A percentile compares a stretch with the other conserved stretches of the same genome.
Evolutionary conservation across 371 early-diverging fungal species (phyloP).

Genomic region (Basidiobolus meristosporus): DNA sequence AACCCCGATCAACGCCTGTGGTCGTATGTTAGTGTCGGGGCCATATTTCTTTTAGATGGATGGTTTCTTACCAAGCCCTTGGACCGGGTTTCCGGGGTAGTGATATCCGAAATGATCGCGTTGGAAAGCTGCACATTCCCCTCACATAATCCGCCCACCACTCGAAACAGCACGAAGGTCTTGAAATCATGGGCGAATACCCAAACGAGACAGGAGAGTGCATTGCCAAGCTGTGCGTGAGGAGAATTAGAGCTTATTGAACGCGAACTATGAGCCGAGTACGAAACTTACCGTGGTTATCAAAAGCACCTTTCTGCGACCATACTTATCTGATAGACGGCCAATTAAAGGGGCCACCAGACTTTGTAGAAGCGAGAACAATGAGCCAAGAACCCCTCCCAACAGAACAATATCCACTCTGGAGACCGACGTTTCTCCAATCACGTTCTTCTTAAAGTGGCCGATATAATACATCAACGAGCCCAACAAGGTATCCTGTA

Average conservation of each 20-base stretch:
- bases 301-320: conserved; percentile 68
- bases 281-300: conserved; percentile 54
- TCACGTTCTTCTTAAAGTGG: conserved; percentile 5
- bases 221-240: conserved; percentile 55
- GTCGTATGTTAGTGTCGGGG: neutral
- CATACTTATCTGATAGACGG: conserved; percentile 54
- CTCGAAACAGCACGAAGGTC: conserved; percentile 64
- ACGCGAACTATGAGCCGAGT: neutral
- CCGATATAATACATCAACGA: conserved; percentile 12
- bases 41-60: conserved; percentile 4
- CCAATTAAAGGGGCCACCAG: conserved; percentile 76
- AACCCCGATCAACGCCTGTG: conserved; percentile 84
- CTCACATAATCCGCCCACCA: conserved; percentile 87
- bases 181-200: conserved; percentile 63
- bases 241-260: neutral
- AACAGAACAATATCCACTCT: conserved; percentile 75
- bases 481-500: conserved; percentile 12
- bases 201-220: conserved; percentile 73
- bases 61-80: conserved; percentile 32
- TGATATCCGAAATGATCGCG: conserved; percentile 89
- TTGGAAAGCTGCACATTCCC: conserved; percentile 93
- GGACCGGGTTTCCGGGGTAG: conserved; percentile 54
- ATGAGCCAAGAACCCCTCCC: conserved; percentile 84
- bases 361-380: conserved; percentile 90
- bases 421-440: neutral